Percentiles rank a stretch among this genome's conserved stretches.
phyloP scores from a whole-genome alignment of 2,329 filamentous ascomycete species.

The Teratosphaeria gauchensis region DNA sequence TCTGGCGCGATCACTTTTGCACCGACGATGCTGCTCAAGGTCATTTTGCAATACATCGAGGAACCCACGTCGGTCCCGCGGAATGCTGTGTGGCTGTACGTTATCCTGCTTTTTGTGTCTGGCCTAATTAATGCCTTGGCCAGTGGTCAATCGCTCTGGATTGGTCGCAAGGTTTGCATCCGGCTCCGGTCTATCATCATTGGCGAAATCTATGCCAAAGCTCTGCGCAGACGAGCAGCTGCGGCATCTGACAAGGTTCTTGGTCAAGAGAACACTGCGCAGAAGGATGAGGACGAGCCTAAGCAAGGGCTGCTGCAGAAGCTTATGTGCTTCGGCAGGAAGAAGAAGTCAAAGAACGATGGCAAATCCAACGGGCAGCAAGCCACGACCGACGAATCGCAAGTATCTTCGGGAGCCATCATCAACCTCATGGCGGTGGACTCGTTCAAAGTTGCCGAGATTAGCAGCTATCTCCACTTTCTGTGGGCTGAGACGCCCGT shows the following conservation, averaged over 20 bases:
- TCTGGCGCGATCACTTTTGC: slow-evolving; percentile 80
- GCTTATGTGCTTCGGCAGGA: slow-evolving; percentile 48
- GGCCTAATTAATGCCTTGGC: slow-evolving; percentile 72
- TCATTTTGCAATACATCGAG: slow-evolving; percentile 91
- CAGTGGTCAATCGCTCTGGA: slow-evolving; percentile 81
- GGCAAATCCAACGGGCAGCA: slow-evolving; percentile 27
- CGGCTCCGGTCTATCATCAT: slow-evolving; percentile 89
- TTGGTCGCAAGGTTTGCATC: slow-evolving; percentile 89
- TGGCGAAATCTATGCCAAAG: slow-evolving; percentile 94
- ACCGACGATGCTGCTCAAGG: slow-evolving; percentile 80
- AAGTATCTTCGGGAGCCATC: slow-evolving; percentile 92
- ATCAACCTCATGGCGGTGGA: slow-evolving; percentile 99
- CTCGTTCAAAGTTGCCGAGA: slow-evolving; percentile 95
- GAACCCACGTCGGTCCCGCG: slow-evolving; percentile 61
- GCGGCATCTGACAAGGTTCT: slow-evolving; percentile 59
- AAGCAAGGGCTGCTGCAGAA: slow-evolving; percentile 36
- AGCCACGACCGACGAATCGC: slow-evolving; percentile 40
- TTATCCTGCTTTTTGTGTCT: slow-evolving; percentile 77
- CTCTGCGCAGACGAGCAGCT: slow-evolving; percentile 79
- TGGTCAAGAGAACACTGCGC: slow-evolving; percentile 37
- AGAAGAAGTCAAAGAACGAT: slow-evolving; percentile 45
- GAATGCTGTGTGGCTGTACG: slow-evolving; percentile 93
- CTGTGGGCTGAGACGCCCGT: slow-evolving; percentile 86
- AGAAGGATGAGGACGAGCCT: slow-evolving; percentile 34
- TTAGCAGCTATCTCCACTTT: slow-evolving; percentile 91